Base-by-base conservation (phyloP, 2,329 filamentous ascomycete genomes). In the Pestalotiopsis sp. region DNA sequence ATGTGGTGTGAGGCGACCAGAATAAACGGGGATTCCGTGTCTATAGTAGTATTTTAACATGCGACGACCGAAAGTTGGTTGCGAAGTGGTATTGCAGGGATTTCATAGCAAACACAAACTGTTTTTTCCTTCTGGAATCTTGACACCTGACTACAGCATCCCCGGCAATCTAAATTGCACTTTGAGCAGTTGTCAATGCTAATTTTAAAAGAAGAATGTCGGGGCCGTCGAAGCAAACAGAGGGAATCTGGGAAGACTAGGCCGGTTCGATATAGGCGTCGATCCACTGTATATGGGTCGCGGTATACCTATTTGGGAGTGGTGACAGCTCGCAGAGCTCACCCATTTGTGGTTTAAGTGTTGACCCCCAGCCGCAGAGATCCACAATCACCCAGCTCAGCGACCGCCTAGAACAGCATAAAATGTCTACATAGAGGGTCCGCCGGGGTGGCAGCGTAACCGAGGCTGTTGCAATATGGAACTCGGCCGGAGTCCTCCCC, bases 381-480 rank as follows among this genome's bases (percentile, higher is more conserved):
- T 49, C 45, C 45, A 49, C 45, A 17, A 17, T n/a, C 6, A 49
- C 20, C 57, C 57, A 17, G 23, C 20, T 20, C 13, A 59, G 20
- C 57, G 57, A 59, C 57, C 57, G 57, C 57, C 56, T 31, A 59
- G 57, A 59, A 59, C 57, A 59, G 57, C 57, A 59, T 59, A 31
- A 59, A 52, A 59, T 25, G 20, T 31, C 23, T 59, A 59, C 57
- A 59, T 27, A 59, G 20, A 59, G 57, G 20, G 9, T 25, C 20
- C 9, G n/a, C 57, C 20, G 57, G 57, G 57, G 57, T 31, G 23
- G 45, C 45, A 31, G 20, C 20, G 57, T 20, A 59, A 59, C 57
- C 57, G 57, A 59, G 57, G 57, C 57, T 31, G 20, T 59, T 59
- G 17, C 17, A 20, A 20, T 20, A 59, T 59, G 57, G 57, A 59